Evolutionary conservation across 495 filamentous ascomycete genomes (phyloP).

Genomic region (Aspergillus funiculosus): DNA sequence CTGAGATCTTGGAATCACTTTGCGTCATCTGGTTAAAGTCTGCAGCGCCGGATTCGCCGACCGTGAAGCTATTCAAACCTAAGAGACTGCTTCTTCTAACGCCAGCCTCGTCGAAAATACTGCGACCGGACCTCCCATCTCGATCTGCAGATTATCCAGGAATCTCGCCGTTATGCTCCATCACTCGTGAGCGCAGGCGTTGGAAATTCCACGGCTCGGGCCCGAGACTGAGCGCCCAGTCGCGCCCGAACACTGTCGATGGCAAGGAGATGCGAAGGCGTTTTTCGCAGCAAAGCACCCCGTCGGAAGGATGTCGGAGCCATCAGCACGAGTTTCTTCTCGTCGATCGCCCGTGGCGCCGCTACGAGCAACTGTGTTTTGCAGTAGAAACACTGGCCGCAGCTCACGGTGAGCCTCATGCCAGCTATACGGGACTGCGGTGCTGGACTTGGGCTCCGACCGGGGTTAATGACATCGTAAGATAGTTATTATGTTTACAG

Average conservation of each 20-base stretch:
- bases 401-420: no score
- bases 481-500: no score
- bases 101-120: constrained; percentile 20
- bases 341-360: constrained; percentile 62
- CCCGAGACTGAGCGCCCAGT: constrained; percentile 65
- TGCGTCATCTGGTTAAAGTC: no score
- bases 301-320: constrained; percentile 58
- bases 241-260: constrained; percentile 72
- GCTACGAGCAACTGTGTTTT: no score
- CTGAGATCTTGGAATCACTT: no score
- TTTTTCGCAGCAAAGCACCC: constrained; percentile 79
- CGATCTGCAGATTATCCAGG: constrained; percentile 84
- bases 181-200: constrained; percentile 60
- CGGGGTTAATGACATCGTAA: no score
- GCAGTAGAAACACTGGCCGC: no score
- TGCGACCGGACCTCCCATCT: constrained; percentile 83
- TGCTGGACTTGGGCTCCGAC: no score
- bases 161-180: constrained; percentile 78
- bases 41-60: no score
- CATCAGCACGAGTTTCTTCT: constrained; percentile 65
- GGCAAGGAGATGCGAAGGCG: constrained; percentile 70
- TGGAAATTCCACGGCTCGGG: constrained; percentile 74
- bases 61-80: no score
- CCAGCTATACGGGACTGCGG: no score
- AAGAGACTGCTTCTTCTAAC: constrained; percentile 24